phyloP scores from a whole-genome alignment of 495 filamentous ascomycete species.

The Hypoxylon crocopeplum region DNA sequence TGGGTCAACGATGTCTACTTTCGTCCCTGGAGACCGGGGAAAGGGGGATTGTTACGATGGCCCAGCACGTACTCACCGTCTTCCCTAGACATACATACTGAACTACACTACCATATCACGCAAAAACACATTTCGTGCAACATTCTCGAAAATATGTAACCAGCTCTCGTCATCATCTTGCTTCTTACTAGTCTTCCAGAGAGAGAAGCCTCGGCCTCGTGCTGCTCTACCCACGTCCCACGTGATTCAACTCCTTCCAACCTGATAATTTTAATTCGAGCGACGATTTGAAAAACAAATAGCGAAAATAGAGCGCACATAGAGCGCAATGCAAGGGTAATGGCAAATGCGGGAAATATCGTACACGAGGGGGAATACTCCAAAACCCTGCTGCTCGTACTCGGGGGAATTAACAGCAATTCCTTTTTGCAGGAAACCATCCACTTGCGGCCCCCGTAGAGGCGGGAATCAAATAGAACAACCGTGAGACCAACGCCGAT shows the following conservation, averaged over 20 bases:
- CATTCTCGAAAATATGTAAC: not conserved
- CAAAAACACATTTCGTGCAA: not conserved
- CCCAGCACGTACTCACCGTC: too few species aligned
- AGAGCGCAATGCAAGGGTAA: conserved; percentile 1
- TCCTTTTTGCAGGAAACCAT: conserved; percentile 13
- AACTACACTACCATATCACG: not conserved
- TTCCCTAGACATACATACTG: too few species aligned
- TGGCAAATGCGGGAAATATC: conserved; percentile 20
- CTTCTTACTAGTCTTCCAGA: conserved; percentile 4
- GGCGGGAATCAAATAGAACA: conserved; percentile 15
- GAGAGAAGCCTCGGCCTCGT: conserved; percentile 8
- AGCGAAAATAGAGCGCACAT: not conserved
- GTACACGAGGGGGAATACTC: conserved; percentile 26
- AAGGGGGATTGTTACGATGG: too few species aligned
- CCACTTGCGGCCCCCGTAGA: conserved; percentile 1
- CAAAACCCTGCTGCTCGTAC: conserved; percentile 13
- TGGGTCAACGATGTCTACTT: too few species aligned
- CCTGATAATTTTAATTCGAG: conserved; percentile 12
- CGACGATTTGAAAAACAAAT: conserved; percentile 6
- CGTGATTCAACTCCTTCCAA: conserved; percentile 5
- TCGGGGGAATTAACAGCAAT: conserved; percentile 8
- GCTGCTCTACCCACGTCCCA: conserved; percentile 7
- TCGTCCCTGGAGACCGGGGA: too few species aligned
- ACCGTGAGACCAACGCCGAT: conserved; percentile 30
- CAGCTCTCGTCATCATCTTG: conserved; percentile 12